These are phyloP conservation scores for Saururus chinensis DNA, from an alignment of 164 flowering plant species.

Conservation along the genomic window DNA sequence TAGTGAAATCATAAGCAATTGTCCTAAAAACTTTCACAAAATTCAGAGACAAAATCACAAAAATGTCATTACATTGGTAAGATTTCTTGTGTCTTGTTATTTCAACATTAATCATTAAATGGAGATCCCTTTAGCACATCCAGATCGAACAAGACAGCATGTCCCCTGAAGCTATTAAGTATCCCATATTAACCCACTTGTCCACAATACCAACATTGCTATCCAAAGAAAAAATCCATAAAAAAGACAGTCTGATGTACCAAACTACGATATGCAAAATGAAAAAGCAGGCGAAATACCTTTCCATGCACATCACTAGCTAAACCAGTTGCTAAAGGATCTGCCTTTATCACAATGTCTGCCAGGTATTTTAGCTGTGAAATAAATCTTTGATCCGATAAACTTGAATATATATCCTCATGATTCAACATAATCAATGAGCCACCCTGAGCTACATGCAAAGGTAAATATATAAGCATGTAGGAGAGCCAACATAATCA, in stretches of 20 bases:
- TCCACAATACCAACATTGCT: neutral
- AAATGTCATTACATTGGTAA: neutral
- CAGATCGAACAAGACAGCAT: neutral
- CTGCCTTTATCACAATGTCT: slow-evolving; percentile 54
- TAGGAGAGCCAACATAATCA: neutral
- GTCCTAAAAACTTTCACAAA: neutral
- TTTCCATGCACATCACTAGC: slow-evolving; percentile 93
- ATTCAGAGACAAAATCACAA: neutral
- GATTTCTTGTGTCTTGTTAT: too few relatives aligned
- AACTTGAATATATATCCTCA: slow-evolving; percentile 53
- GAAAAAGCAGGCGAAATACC: slow-evolving; percentile 26
- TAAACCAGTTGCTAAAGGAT: slow-evolving; percentile 77
- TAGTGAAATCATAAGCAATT: neutral
- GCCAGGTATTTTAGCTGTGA: slow-evolving; percentile 66
- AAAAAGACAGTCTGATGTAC: neutral
- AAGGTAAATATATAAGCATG: neutral
- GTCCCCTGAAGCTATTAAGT: neutral
- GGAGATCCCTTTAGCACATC: neutral
- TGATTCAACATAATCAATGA: slow-evolving; percentile 59
- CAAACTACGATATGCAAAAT: neutral
- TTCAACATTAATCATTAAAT: neutral
- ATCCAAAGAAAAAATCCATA: neutral
- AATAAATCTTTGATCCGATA: slow-evolving; percentile 27
- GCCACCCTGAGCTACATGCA: slow-evolving; percentile 40
- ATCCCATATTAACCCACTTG: neutral